Conservation (phyloP, 257 asterid species). For the Haberlea rhodopensis region DNA sequence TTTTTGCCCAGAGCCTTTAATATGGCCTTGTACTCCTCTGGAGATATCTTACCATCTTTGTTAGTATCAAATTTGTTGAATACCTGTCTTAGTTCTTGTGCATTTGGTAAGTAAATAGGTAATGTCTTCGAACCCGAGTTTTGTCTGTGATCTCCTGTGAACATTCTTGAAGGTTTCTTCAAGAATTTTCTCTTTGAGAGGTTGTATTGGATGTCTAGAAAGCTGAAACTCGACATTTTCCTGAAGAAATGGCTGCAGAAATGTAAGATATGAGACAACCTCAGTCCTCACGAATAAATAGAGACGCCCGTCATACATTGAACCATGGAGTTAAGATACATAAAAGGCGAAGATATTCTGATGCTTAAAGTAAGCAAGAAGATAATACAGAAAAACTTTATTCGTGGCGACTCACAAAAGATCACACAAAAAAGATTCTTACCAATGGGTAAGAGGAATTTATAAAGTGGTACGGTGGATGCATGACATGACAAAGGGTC, state of each 20-base stretch:
- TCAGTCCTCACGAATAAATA: constrained; percentile 15
- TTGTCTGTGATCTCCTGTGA: constrained; percentile 46
- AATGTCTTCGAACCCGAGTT: constrained; percentile 34
- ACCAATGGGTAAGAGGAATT: constrained; percentile 21
- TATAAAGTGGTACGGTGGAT: constrained; percentile 22
- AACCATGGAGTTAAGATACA: neutral
- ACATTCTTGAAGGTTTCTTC: constrained; percentile 59
- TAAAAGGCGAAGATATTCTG: constrained; percentile 31
- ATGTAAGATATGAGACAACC: constrained; percentile 15
- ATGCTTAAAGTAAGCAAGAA: constrained; percentile 29
- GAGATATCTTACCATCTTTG: constrained; percentile 80
- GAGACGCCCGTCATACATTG: neutral
- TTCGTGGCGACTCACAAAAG: constrained; percentile 24
- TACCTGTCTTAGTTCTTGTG: constrained; percentile 61
- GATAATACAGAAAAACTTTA: constrained; percentile 44
- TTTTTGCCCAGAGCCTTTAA: constrained; percentile 58
- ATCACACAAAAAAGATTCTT: constrained; percentile 35
- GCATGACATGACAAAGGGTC: constrained; percentile 18
- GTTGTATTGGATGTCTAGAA: constrained; percentile 67
- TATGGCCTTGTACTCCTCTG: constrained; percentile 71
- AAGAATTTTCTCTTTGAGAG: constrained; percentile 59
- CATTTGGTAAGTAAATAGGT: constrained; percentile 48
- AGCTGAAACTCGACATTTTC: constrained; percentile 49
- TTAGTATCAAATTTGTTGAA: constrained; percentile 70
- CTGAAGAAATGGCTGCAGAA: neutral